phyloP scores from a whole-genome alignment of 805 yeast species.

The Metschnikowia vanudenii region DNA sequence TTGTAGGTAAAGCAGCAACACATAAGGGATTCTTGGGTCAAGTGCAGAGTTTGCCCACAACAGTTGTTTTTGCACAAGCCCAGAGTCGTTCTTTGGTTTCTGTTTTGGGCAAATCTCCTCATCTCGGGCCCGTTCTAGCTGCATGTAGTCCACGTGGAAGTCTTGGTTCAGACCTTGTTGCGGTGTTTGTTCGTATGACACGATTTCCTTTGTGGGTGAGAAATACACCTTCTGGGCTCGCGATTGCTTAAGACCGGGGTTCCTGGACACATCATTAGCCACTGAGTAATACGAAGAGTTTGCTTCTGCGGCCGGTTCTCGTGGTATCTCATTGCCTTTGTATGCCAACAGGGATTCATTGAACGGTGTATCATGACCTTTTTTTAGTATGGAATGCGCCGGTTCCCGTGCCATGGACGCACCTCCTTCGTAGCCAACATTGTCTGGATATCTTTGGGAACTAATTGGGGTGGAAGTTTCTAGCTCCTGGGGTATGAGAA shows the following conservation, averaged over 20 bases:
- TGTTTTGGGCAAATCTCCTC: not conserved
- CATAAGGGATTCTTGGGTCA: conserved; percentile 54
- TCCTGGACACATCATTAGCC: conserved; percentile 6
- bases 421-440: not conserved
- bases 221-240: conserved; percentile 11
- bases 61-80: not conserved
- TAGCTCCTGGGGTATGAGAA: conserved; percentile 12
- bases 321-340: conserved; percentile 9
- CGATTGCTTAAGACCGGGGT: not conserved
- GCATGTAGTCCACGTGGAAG: conserved; percentile 6
- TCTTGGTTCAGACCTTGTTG: too few relatives aligned
- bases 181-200: conserved; percentile 2
- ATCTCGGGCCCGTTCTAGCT: not conserved
- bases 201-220: conserved; percentile 15
- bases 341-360: conserved; percentile 6
- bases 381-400: conserved; percentile 8
- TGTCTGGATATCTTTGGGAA: not conserved
- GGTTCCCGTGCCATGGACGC: not conserved
- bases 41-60: conserved; percentile 10
- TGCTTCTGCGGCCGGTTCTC: not conserved
- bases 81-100: not conserved
- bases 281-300: conserved; percentile 10
- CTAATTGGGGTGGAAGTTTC: conserved; percentile 24
- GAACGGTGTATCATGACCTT: not conserved
- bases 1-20: conserved; percentile 62